Conservation (phyloP, 371 early-diverging fungal species). For the Entomophthora muscae region DNA sequence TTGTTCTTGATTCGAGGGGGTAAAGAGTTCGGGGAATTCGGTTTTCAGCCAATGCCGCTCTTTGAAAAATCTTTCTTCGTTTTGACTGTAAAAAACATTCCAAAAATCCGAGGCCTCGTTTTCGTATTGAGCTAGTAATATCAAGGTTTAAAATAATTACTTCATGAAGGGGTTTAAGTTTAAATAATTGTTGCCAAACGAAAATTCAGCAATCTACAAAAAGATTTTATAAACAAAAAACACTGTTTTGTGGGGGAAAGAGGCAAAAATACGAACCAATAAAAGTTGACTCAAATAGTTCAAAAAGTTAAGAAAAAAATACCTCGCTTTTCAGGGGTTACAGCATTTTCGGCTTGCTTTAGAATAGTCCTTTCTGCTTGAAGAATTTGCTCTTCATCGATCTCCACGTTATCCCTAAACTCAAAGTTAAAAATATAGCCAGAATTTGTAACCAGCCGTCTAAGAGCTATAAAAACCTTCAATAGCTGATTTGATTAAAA, state of each 20-base stretch:
- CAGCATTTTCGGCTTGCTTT: neutral
- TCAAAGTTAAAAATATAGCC: neutral
- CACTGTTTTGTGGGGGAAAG: no score
- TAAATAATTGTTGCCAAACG: no score
- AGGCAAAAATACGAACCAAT: no score
- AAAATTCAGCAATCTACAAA: no score
- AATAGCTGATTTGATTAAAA: neutral
- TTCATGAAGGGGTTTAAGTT: constrained; percentile 12
- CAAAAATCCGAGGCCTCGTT: constrained; percentile 14
- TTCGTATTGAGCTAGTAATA: constrained; percentile 6
- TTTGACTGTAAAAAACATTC: constrained; percentile 79
- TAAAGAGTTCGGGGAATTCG: constrained; percentile 70
- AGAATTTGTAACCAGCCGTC: neutral
- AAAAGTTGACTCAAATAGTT: no score
- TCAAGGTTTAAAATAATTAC: constrained; percentile 8
- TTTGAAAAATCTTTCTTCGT: constrained; percentile 85
- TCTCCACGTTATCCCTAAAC: neutral
- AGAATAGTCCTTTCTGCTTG: neutral
- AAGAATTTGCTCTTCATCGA: constrained; percentile 1
- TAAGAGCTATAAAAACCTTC: neutral
- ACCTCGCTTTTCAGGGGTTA: constrained; percentile 14
- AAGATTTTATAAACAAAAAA: no score
- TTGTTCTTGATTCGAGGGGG: neutral
- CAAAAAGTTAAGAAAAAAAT: no score
- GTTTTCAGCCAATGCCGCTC: constrained; percentile 91